Percentiles rank a stretch among this genome's conserved stretches.
Evolutionary conservation across 768 basidiomycete species (phyloP).

Genomic region (Suillus variegatus): DNA sequence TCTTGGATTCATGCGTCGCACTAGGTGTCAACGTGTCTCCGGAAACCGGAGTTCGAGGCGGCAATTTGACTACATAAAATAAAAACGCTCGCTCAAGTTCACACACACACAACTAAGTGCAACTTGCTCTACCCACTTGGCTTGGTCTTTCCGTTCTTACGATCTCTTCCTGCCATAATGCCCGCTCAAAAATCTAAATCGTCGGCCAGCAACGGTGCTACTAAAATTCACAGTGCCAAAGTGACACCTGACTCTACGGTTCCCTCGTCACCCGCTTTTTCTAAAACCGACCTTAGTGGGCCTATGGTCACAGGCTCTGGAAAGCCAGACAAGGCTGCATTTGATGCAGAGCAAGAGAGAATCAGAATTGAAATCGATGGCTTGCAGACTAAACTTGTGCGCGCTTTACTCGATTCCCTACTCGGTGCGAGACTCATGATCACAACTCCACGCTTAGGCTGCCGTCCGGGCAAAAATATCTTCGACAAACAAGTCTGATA

Average conservation of each 20-base stretch:
- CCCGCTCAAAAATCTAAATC: conserved; percentile 57
- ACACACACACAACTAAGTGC: conserved; percentile 7
- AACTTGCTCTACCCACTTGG: not conserved
- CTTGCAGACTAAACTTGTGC: conserved; percentile 76
- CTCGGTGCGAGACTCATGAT: not conserved
- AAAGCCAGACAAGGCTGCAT: conserved; percentile 83
- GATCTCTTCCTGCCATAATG: conserved; percentile 22
- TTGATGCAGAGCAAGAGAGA: conserved; percentile 82
- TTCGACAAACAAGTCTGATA: conserved; percentile 56
- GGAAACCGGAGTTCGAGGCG: not conserved
- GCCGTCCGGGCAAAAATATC: conserved; percentile 77
- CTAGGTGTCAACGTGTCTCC: not conserved
- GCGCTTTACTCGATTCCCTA: conserved; percentile 27
- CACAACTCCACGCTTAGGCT: conserved; percentile 42
- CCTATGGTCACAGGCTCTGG: conserved; percentile 39
- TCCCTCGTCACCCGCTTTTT: conserved; percentile 26
- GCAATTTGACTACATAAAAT: conserved; percentile 2
- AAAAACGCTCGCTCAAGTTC: not conserved
- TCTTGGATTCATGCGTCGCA: not conserved
- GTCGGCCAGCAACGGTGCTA: conserved; percentile 47
- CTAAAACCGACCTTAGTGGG: conserved; percentile 19
- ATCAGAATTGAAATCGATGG: conserved; percentile 84
- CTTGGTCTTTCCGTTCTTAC: conserved; percentile 22
- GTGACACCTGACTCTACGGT: conserved; percentile 27
- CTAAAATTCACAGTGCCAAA: conserved; percentile 28